Conservation (phyloP, 345 rosid genomes). For the Brassica carinata region DNA sequence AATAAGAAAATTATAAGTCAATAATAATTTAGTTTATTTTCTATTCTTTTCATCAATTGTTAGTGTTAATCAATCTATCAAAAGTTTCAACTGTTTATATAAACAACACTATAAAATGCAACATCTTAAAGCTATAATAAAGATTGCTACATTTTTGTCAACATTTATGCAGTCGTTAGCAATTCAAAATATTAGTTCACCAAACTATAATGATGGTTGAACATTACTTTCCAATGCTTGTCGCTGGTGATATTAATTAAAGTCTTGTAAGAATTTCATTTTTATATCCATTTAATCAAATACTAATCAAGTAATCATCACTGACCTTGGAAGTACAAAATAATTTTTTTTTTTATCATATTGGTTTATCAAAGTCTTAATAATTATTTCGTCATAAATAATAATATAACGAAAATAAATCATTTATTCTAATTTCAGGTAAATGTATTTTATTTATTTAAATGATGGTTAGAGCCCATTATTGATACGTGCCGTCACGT, state of each 20-base stretch:
- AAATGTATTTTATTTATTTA: not conserved
- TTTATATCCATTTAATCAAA: not conserved
- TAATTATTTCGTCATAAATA: not conserved
- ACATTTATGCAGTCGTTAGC: constrained; percentile 8
- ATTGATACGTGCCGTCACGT: constrained; percentile 44
- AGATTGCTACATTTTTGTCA: not conserved
- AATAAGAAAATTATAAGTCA: not conserved
- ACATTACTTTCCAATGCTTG: not conserved
- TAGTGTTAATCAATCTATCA: no score
- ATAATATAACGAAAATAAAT: not conserved
- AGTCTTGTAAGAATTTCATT: not conserved
- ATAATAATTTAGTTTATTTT: not conserved
- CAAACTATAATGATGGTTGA: constrained; percentile 23
- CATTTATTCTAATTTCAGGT: not conserved
- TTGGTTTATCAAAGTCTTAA: not conserved
- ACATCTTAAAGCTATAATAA: not conserved
- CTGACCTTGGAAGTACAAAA: not conserved
- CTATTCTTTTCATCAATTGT: not conserved
- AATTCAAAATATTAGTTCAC: constrained; percentile 19
- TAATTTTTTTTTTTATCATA: not conserved
- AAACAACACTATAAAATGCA: not conserved
- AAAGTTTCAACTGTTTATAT: not conserved
- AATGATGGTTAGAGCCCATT: not conserved
- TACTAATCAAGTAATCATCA: not conserved
- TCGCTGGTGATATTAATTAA: constrained; percentile 6